These are phyloP conservation scores for Sporothrix curviconia DNA, from an alignment of 2,329 filamentous ascomycete genomes.

Conservation along the genomic window DNA sequence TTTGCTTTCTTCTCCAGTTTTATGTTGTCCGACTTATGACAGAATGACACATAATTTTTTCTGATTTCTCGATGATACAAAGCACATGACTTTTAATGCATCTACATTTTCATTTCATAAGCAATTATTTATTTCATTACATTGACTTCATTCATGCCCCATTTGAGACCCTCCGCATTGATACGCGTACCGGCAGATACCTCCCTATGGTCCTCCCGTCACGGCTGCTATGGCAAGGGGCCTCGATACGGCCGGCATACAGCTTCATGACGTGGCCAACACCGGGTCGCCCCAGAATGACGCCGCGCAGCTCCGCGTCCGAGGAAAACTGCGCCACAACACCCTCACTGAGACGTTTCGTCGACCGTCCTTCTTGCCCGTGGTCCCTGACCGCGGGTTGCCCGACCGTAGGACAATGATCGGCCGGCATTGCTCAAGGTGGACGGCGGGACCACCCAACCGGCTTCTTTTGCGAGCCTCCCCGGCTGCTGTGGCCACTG, in stretches of 20 bases:
- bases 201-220: too few relatives aligned
- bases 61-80: too few relatives aligned
- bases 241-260: conserved; percentile 66
- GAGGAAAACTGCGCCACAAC: conserved; percentile 62
- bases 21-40: neutral
- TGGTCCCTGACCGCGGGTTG: conserved; percentile 31
- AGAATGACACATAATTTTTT: too few relatives aligned
- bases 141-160: too few relatives aligned
- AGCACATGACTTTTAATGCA: too few relatives aligned
- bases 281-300: conserved; percentile 79
- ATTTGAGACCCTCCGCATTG: too few relatives aligned
- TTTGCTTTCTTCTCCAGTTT: neutral
- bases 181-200: too few relatives aligned
- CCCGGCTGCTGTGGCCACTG: neutral
- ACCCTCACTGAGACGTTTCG: conserved; percentile 48
- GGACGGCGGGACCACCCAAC: conserved; percentile 61
- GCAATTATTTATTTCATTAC: too few relatives aligned
- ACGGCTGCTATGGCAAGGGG: too few relatives aligned
- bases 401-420: conserved; percentile 59
- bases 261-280: conserved; percentile 73
- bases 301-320: conserved; percentile 60
- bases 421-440: conserved; percentile 65
- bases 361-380: conserved; percentile 42
- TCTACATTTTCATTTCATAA: neutral
- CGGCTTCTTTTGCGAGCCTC: conserved; percentile 27